Percentiles rank a stretch among this genome's conserved stretches.
phyloP scores from a whole-genome alignment of 75 land plant species.

The Sequoia sempervirens region DNA sequence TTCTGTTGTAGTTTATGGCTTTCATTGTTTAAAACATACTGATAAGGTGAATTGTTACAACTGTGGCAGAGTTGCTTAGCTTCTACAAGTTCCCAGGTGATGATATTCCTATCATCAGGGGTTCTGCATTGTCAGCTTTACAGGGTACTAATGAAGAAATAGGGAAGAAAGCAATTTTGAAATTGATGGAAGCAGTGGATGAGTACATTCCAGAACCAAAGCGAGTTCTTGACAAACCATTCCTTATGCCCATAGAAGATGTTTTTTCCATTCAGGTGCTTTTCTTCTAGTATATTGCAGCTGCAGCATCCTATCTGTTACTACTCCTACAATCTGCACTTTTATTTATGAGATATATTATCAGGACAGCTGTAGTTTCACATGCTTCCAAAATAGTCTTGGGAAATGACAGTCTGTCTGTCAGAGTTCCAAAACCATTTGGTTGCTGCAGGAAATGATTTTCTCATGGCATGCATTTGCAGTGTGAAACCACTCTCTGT shows the following conservation, averaged over 20 bases:
- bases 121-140: conserved; percentile 85
- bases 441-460: background rate
- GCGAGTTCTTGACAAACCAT: conserved; percentile 89
- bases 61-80: conserved; percentile 69
- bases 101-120: conserved; percentile 92
- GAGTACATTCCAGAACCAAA: conserved; percentile 91
- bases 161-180: conserved; percentile 83
- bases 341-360: background rate
- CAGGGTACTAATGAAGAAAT: conserved; percentile 92
- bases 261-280: conserved; percentile 95
- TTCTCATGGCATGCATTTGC: background rate
- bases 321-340: background rate
- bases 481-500: background rate
- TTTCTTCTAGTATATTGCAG: background rate
- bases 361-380: background rate
- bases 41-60: background rate
- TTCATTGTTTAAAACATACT: conserved; percentile 1
- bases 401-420: background rate
- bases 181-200: conserved; percentile 95
- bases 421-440: background rate
- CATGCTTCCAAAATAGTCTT: background rate
- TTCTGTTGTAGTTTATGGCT: background rate
- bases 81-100: conserved; percentile 99
- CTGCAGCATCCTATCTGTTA: background rate
- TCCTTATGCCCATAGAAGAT: conserved; percentile 97